A percentile compares a stretch with the other conserved stretches of the same genome.
These are phyloP conservation scores for Trametes polyzona DNA, from an alignment of 1,284 basidiomycete genomes.

Conservation along the genomic window DNA sequence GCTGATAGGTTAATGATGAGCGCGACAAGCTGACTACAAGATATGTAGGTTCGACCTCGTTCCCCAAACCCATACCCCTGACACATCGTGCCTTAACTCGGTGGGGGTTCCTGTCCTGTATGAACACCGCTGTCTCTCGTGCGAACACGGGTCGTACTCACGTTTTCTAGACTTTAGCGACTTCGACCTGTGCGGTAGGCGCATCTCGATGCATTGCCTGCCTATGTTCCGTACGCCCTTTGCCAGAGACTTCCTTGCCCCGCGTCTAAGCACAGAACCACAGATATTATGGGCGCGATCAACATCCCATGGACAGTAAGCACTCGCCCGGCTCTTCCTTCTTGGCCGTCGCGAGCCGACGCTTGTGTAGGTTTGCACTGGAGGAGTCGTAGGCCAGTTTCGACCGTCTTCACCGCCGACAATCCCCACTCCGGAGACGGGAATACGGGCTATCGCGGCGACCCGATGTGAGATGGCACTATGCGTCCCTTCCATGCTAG, in stretches of 20 bases:
- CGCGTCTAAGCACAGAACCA: background rate
- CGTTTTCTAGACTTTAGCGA: slow-evolving; percentile 26
- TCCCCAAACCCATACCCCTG: slow-evolving; percentile 35
- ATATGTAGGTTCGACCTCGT: slow-evolving; percentile 35
- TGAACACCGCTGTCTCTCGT: background rate
- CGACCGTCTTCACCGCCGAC: slow-evolving; percentile 21
- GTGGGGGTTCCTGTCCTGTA: slow-evolving; percentile 20
- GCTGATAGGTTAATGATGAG: no score
- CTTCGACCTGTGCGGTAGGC: slow-evolving; percentile 28
- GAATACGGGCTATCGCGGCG: slow-evolving; percentile 10
- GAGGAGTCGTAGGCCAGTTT: slow-evolving; percentile 17
- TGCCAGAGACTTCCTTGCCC: background rate
- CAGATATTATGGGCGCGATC: slow-evolving; percentile 25
- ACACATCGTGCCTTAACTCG: slow-evolving; percentile 11
- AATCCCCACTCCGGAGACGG: slow-evolving; percentile 21
- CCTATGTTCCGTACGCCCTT: slow-evolving; percentile 31
- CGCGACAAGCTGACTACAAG: no score
- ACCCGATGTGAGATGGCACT: slow-evolving; percentile 20
- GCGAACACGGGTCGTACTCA: background rate
- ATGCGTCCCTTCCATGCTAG: slow-evolving; percentile 30
- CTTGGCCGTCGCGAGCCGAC: no score
- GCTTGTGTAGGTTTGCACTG: slow-evolving; percentile 18
- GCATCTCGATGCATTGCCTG: slow-evolving; percentile 24
- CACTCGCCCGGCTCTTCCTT: background rate
- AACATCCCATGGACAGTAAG: slow-evolving; percentile 19